Base-by-base conservation (phyloP, 805 yeast genomes). In the Yarrowia keelungensis region DNA sequence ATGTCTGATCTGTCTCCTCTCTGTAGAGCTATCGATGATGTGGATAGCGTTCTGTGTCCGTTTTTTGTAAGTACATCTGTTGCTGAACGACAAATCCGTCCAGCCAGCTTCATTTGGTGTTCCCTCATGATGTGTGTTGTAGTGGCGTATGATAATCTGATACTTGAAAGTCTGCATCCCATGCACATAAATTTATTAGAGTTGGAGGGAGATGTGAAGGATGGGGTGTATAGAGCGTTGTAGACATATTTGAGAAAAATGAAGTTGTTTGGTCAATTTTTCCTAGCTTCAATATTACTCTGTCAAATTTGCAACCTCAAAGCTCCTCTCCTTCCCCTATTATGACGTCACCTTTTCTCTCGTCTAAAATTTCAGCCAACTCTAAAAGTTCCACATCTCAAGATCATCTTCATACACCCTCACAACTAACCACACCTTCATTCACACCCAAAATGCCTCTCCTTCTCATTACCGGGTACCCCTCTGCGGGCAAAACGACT, bases 401-500 rank as follows among this genome's bases (percentile, higher is more conserved):
- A 53, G 45, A 53, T 38, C 45, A 8, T 19, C 32, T 19, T 51
- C 59, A 38, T 45, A 36, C 59, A 19, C n/a, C 32, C 2, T 2
- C 39, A 38, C 39, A 11, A 38, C 39, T 39, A 19, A 19, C 16
- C 35, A 39, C 59, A 26, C 47, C n/a, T 19, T n/a, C 8, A 5
- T 26, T 19, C 51, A 59, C 41, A 12, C 3, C 47, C 32, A 64
- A n/a, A 16, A 95, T 94, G 99, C 98, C 98, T 1, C 80, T 94
- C 39, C 82, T 94, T 8, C 81, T 91, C 38, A 81, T 95, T 65
- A 87, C 97, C 0, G 99, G 99, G 0, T 87, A 83, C 65, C 98
- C 99, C 3, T 82, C 89, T 32, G 84, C 91, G 3, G 98, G 98
- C 1, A 94, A 94, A 75, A 84, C 95, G 4, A 85, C 87, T 0